Conservation (phyloP, 169 alveolate genomes). For the Plasmodium sp. region DNA sequence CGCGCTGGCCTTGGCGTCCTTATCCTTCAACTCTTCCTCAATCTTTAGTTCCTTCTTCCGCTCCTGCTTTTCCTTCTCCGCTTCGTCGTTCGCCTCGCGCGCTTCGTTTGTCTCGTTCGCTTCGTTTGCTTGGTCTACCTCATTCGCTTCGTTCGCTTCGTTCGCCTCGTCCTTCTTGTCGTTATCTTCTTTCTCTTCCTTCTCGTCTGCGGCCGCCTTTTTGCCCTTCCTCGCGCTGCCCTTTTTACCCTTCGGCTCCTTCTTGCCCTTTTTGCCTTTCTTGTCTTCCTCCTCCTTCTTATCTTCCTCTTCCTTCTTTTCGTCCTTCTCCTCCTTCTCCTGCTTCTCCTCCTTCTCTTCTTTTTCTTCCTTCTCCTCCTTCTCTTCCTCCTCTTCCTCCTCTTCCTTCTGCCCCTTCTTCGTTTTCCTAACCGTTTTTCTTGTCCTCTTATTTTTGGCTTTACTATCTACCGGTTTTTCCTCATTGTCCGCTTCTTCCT, state of each 20-base stretch:
- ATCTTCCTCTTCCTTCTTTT: neutral
- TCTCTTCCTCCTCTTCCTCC: conserved; percentile 15
- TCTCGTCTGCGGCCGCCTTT: neutral
- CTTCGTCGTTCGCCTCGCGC: neutral
- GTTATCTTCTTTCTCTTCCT: neutral
- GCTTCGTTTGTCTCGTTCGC: neutral
- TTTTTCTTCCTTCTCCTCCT: neutral
- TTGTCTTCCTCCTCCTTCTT: neutral
- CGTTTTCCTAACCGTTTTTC: neutral
- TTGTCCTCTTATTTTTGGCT: neutral
- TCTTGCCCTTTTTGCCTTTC: neutral
- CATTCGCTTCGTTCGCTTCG: neutral
- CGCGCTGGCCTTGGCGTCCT: conserved; percentile 95
- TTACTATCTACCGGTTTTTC: neutral
- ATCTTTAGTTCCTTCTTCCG: conserved; percentile 87
- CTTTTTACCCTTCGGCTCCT: neutral
- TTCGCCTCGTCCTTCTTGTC: neutral
- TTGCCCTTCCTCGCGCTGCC: neutral
- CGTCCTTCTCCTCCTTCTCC: neutral
- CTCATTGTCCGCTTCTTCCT: conserved; percentile 10
- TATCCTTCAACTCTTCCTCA: conserved; percentile 86
- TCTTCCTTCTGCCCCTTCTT: neutral
- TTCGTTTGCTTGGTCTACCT: neutral
- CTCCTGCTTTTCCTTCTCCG: conserved; percentile 78
- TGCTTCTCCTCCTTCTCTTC: neutral